phyloP scores from a whole-genome alignment of 352 stramenopile genomes.

The Pythium sukuiense region DNA sequence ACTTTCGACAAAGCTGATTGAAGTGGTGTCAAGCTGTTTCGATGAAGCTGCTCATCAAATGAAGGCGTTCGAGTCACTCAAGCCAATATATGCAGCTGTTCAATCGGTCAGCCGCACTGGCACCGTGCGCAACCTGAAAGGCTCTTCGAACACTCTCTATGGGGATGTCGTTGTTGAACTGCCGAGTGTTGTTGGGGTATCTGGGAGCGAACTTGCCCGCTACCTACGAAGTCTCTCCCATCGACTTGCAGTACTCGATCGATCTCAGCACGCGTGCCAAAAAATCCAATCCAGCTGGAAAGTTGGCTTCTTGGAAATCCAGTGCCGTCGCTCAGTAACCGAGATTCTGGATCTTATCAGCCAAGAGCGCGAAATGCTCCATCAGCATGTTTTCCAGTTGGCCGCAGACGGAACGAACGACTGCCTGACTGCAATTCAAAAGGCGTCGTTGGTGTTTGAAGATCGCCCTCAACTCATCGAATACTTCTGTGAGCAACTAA shows the following conservation, averaged over 20 bases:
- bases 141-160: background rate
- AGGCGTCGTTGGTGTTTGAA: constrained; percentile 49
- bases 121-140: constrained; percentile 22
- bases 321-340: constrained; percentile 57
- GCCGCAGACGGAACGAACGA: constrained; percentile 36
- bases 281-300: constrained; percentile 72
- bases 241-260: constrained; percentile 43
- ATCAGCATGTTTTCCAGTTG: constrained; percentile 41
- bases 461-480: constrained; percentile 72
- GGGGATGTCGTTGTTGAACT: constrained; percentile 20
- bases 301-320: constrained; percentile 73
- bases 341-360: constrained; percentile 64
- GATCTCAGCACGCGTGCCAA: constrained; percentile 56
- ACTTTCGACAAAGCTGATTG: constrained; percentile 34
- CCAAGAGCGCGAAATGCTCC: constrained; percentile 43
- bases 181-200: constrained; percentile 34
- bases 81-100: constrained; percentile 48
- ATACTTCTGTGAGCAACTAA: constrained; percentile 72
- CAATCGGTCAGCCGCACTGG: constrained; percentile 33
- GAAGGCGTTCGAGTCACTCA: constrained; percentile 56
- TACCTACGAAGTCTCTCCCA: constrained; percentile 45
- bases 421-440: constrained; percentile 46
- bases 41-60: constrained; percentile 51
- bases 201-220: constrained; percentile 37
- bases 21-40: constrained; percentile 45